A percentile compares a stretch with the other conserved stretches of the same genome.
Conservation (phyloP, 192 early-diverging fungal species). For the Bifiguratus adelaidae region DNA sequence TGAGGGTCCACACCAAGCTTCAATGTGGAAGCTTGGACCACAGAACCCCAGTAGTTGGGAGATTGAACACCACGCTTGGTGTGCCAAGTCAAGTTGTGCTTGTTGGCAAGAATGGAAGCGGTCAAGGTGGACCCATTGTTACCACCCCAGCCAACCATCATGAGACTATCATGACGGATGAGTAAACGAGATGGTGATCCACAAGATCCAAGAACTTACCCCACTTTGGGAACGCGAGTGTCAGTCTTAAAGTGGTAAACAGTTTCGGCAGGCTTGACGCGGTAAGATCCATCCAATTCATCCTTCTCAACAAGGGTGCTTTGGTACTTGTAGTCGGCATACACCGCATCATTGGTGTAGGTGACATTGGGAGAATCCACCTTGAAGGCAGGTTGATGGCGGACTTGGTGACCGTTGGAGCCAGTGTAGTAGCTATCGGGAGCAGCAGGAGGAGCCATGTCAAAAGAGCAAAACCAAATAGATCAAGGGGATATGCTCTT, state of each 20-base stretch:
- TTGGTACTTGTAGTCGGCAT: slow-evolving; percentile 82
- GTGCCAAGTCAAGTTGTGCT: slow-evolving; percentile 75
- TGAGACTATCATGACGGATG: slow-evolving; percentile 48
- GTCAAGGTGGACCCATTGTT: slow-evolving; percentile 99
- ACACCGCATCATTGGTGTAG: slow-evolving; percentile 73
- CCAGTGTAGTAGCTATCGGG: slow-evolving; percentile 19
- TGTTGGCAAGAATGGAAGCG: slow-evolving; percentile 94
- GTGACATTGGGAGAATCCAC: slow-evolving; percentile 84
- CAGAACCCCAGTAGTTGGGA: slow-evolving; percentile 96
- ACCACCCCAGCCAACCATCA: slow-evolving; percentile 99
- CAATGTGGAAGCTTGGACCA: slow-evolving; percentile 92
- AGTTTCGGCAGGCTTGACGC: slow-evolving; percentile 77
- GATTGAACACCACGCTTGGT: slow-evolving; percentile 87
- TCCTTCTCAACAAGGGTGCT: slow-evolving; percentile 74
- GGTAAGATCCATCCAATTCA: slow-evolving; percentile 51
- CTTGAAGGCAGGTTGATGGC: slow-evolving; percentile 50
- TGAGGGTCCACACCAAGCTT: slow-evolving; percentile 82
- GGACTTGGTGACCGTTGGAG: slow-evolving; percentile 13
- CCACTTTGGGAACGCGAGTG: slow-evolving; percentile 68
- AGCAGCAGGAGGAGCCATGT: slow-evolving; percentile 20
- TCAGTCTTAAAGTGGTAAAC: slow-evolving; percentile 87
- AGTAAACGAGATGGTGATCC: not conserved
- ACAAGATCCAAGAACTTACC: slow-evolving; percentile 33
- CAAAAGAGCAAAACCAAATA: slow-evolving; percentile 1
- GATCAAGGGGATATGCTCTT: slow-evolving; percentile 7